Conservation (phyloP, 371 early-diverging fungal genomes). For the Circinella minor region DNA sequence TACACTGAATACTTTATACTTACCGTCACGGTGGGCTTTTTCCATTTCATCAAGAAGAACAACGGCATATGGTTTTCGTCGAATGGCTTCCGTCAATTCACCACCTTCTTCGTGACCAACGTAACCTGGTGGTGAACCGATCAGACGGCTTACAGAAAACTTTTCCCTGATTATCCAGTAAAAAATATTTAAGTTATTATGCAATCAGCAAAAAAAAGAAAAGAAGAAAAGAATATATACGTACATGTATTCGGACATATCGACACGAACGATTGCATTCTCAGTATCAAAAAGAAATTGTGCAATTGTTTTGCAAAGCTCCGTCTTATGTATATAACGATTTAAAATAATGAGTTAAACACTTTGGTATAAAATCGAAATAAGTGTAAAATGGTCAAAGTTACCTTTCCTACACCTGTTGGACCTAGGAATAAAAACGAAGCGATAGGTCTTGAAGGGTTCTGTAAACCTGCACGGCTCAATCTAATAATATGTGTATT, state of each 20-base stretch:
- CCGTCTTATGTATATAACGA: conserved; percentile 52
- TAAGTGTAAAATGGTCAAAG: too few species aligned
- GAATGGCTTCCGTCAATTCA: conserved; percentile 88
- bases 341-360: background rate
- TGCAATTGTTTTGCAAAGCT: conserved; percentile 91
- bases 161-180: too few species aligned
- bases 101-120: conserved; percentile 89
- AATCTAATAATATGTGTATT: conserved; percentile 23
- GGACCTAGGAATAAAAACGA: conserved; percentile 93
- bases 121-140: conserved; percentile 93
- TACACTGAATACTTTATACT: background rate
- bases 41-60: conserved; percentile 94
- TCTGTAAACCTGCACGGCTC: conserved; percentile 75
- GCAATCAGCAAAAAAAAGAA: background rate
- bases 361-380: too few species aligned
- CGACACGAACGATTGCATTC: conserved; percentile 85
- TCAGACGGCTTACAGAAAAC: conserved; percentile 75
- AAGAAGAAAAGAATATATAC: conserved; percentile 21
- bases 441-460: conserved; percentile 79
- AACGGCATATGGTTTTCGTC: conserved; percentile 90
- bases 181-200: background rate
- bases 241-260: conserved; percentile 95
- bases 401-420: conserved; percentile 85
- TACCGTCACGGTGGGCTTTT: conserved; percentile 82
- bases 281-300: conserved; percentile 90